These are phyloP conservation scores for Microcos paniculata DNA, from an alignment of 345 rosid species.

Conservation along the genomic window DNA sequence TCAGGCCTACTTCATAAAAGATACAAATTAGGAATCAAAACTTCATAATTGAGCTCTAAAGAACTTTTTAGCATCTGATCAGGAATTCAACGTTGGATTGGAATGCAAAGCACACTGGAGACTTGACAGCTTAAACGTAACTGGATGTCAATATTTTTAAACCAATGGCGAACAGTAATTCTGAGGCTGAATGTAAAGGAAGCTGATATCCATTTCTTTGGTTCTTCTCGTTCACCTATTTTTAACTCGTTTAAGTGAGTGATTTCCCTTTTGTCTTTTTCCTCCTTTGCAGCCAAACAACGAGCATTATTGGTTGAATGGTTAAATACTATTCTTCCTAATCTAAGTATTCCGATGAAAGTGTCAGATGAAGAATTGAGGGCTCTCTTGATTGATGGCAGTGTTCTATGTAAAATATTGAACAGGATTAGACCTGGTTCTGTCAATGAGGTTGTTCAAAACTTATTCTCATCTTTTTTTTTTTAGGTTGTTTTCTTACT, in stretches of 20 bases:
- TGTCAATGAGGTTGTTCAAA: slow-evolving; percentile 39
- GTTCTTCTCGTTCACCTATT: background rate
- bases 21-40: background rate
- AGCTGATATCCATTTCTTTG: background rate
- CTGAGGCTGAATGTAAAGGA: slow-evolving; percentile 35
- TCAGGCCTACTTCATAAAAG: background rate
- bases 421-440: slow-evolving; percentile 45
- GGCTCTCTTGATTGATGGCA: slow-evolving; percentile 43
- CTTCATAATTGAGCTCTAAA: background rate
- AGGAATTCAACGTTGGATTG: no score
- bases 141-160: slow-evolving; percentile 26
- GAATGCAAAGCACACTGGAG: slow-evolving; percentile 7
- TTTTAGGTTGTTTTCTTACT: background rate
- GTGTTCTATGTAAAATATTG: slow-evolving; percentile 41
- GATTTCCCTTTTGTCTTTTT: background rate
- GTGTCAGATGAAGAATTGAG: slow-evolving; percentile 55
- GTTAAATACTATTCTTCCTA: slow-evolving; percentile 43
- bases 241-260: slow-evolving; percentile 36
- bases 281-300: slow-evolving; percentile 36
- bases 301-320: slow-evolving; percentile 43
- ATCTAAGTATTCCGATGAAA: slow-evolving; percentile 33
- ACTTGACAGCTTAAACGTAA: slow-evolving; percentile 22
- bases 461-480: background rate
- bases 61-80: background rate
- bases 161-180: slow-evolving; percentile 4